Percentiles rank a stretch among this genome's conserved stretches.
Conservation (phyloP, 352 stramenopile genomes). For the Phytopythium kandeliae region DNA sequence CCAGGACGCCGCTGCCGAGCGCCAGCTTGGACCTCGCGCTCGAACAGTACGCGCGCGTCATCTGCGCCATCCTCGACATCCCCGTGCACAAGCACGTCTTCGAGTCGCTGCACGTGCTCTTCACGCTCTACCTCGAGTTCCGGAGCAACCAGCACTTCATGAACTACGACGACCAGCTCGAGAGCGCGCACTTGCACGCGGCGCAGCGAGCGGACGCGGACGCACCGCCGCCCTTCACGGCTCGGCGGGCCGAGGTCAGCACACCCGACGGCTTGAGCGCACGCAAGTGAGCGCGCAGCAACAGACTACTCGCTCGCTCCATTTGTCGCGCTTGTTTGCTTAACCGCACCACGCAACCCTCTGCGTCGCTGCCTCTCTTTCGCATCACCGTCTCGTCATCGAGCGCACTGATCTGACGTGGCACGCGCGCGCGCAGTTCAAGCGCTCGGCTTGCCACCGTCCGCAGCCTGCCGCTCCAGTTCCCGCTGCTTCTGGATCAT, state of each 20-base stretch:
- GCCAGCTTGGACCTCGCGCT: constrained; percentile 90
- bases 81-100: constrained; percentile 93
- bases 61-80: constrained; percentile 94
- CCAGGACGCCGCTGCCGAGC: constrained; percentile 61
- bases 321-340: constrained; percentile 10
- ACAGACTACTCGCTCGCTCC: no score
- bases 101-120: constrained; percentile 94
- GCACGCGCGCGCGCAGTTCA: background rate
- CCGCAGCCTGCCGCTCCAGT: constrained; percentile 9
- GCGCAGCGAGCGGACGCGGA: constrained; percentile 8
- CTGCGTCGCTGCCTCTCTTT: background rate
- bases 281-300: constrained; percentile 43
- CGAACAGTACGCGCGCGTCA: constrained; percentile 90
- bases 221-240: constrained; percentile 27
- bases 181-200: constrained; percentile 7
- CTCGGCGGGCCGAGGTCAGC: constrained; percentile 22
- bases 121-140: constrained; percentile 93
- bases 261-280: constrained; percentile 30
- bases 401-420: no score
- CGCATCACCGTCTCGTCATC: constrained; percentile 7
- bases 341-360: background rate
- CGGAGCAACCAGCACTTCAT: constrained; percentile 93
- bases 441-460: constrained; percentile 13
- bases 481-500: constrained; percentile 49
- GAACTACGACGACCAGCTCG: constrained; percentile 64